A percentile compares a stretch with the other conserved stretches of the same genome.
Conservation (phyloP, 148 eudicot species). For the Rhododendron simsii region DNA sequence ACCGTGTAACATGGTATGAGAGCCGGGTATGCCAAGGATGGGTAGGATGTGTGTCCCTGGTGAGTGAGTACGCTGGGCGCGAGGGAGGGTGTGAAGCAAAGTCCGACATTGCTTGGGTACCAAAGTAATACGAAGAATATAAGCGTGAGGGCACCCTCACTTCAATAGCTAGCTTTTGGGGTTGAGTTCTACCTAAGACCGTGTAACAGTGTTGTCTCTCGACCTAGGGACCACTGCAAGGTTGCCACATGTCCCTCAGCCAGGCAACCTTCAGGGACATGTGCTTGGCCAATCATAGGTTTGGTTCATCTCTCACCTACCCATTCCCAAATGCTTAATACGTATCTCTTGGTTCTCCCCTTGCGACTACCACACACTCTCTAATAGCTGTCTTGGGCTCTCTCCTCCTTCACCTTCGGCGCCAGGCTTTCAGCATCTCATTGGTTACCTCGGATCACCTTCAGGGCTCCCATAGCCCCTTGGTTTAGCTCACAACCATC, state of each 20-base stretch:
- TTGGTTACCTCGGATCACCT: not conserved
- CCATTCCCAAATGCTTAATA: not conserved
- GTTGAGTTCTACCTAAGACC: too few relatives aligned
- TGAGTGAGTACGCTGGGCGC: too few relatives aligned
- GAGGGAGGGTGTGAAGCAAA: too few relatives aligned
- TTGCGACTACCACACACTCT: not conserved
- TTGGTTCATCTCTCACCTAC: not conserved
- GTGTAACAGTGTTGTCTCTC: not conserved
- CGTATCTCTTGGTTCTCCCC: not conserved
- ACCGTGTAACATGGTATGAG: too few relatives aligned
- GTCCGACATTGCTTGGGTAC: too few relatives aligned
- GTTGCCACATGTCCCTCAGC: not conserved
- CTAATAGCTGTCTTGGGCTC: not conserved
- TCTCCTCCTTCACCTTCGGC: not conserved
- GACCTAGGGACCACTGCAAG: not conserved
- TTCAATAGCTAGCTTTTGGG: too few relatives aligned
- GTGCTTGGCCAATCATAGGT: not conserved
- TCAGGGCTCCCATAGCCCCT: not conserved
- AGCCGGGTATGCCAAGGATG: too few relatives aligned
- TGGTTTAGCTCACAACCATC: not conserved
- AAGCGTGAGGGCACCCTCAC: too few relatives aligned
- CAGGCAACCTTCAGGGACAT: not conserved
- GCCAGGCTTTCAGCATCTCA: not conserved
- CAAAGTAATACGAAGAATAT: too few relatives aligned
- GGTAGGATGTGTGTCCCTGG: too few relatives aligned